Base-by-base conservation (phyloP, 768 basidiomycete genomes). In the Ramaria sp. region DNA sequence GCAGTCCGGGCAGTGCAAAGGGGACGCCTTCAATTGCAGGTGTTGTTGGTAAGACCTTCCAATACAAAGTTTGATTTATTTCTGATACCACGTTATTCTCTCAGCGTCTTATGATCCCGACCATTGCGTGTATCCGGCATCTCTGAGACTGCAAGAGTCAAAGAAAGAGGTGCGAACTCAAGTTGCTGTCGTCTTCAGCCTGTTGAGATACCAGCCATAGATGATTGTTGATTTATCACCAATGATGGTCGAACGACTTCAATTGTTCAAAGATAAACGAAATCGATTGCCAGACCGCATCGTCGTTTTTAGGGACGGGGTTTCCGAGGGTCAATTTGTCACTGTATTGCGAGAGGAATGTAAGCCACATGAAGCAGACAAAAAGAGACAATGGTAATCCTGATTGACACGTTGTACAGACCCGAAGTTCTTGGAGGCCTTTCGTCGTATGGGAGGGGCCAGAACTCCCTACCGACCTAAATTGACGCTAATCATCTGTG, bases 1-100 rank as follows among this genome's bases (percentile, higher is more conserved):
- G 88, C 22, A 90, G 88, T 19, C 82, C 81, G 4, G 83, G 84
- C 1, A 87, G 84, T 57, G 75, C 81, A 60, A 75, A 75, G 2
- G 90, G 89, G 2, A 83, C 88, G 1, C 90, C 90, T 2, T 89
- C 87, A 0, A 85, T 92, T 45, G 87, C 86, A 0, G 89, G 88
- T 0, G 84, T 91, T 10, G 90, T 91, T 2, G 89, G 85, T 0
- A 91, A 81, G 58, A 49, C 27, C 27, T 13, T 34, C 11, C 7
- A 49, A 10, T n/a, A 46, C 13, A n/a, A 15, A 27, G 7, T 53
- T 17, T 20, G 13, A 19, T 20, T 47, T 27, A 11, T 56, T 39
- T 48, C 33, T 46, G 15, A 59, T 57, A 38, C 30, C 42, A 4
- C 1, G 9, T 39, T 10, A 15, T 10, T 37, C 3, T 27, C 17